Percentiles rank a stretch among this genome's conserved stretches.
Conservation (phyloP, 2,329 filamentous ascomycete genomes). For the Neospermospora avenae region DNA sequence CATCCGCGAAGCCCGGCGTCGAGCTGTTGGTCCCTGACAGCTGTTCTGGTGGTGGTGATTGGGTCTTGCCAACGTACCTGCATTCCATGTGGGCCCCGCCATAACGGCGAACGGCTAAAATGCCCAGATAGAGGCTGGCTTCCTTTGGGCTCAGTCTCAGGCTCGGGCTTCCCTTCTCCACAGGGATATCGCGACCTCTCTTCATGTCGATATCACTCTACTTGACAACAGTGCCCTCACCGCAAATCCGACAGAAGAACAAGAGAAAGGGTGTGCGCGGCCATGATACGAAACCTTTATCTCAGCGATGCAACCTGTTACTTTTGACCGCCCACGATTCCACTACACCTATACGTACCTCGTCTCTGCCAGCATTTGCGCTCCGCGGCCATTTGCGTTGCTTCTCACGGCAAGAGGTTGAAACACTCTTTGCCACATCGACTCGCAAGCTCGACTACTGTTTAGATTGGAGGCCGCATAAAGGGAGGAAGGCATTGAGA, state of each 20-base stretch:
- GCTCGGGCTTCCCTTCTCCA: background rate
- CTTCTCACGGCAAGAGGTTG: constrained; percentile 6
- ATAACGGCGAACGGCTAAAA: background rate
- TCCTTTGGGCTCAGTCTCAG: too few species aligned
- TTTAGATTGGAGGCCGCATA: background rate
- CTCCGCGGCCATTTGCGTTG: background rate
- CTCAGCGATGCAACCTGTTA: constrained; percentile 5
- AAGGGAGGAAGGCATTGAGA: constrained; percentile 21
- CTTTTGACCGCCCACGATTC: constrained; percentile 4
- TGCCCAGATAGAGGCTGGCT: too few species aligned
- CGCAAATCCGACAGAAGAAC: background rate
- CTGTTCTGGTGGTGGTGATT: background rate
- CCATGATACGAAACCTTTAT: constrained; percentile 4
- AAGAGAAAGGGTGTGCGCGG: background rate
- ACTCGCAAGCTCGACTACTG: constrained; percentile 4
- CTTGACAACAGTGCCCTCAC: background rate
- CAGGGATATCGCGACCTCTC: constrained; percentile 2
- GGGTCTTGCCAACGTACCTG: background rate
- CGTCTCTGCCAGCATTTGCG: background rate
- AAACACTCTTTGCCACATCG: background rate
- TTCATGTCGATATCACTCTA: background rate
- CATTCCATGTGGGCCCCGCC: too few species aligned
- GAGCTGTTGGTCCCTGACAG: constrained; percentile 4
- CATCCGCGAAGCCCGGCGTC: background rate
- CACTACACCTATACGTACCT: background rate